Evolutionary conservation across 2,329 filamentous ascomycete genomes (phyloP).

Genomic region (Colletotrichum sp.): DNA sequence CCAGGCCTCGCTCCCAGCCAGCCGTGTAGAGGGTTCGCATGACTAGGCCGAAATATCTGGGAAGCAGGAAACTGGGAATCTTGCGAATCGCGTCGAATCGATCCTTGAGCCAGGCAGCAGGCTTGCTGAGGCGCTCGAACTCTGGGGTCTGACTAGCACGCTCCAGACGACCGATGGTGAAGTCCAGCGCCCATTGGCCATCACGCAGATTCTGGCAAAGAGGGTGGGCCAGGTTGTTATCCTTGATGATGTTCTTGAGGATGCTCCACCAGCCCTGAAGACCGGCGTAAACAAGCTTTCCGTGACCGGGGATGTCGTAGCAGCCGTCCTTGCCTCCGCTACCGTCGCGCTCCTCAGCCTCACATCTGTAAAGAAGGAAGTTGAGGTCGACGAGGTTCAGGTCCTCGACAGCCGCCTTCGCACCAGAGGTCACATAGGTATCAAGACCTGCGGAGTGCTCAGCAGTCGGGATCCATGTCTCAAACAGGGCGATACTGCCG

Average conservation of each 20-base stretch:
- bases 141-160: slow-evolving; percentile 68
- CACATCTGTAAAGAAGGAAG: slow-evolving; percentile 88
- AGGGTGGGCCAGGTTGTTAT: slow-evolving; percentile 92
- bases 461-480: slow-evolving; percentile 91
- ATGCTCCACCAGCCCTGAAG: slow-evolving; percentile 99
- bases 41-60: slow-evolving; percentile 90
- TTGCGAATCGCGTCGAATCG: slow-evolving; percentile 85
- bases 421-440: slow-evolving; percentile 83
- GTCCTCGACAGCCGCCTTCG: slow-evolving; percentile 76
- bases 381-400: slow-evolving; percentile 85
- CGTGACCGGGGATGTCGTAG: slow-evolving; percentile 85
- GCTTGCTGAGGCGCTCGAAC: slow-evolving; percentile 66
- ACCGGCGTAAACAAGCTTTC: slow-evolving; percentile 89
- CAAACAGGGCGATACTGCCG: slow-evolving; percentile 92
- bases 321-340: slow-evolving; percentile 84
- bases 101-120: slow-evolving; percentile 79
- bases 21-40: slow-evolving; percentile 88
- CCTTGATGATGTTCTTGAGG: slow-evolving; percentile 79
- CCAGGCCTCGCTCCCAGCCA: slow-evolving; percentile 77
- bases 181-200: slow-evolving; percentile 92
- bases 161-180: slow-evolving; percentile 79
- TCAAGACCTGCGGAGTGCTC: slow-evolving; percentile 86
- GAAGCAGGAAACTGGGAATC: slow-evolving; percentile 87
- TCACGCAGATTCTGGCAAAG: slow-evolving; percentile 91
- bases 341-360: slow-evolving; percentile 82